Conservation (phyloP, 2,329 filamentous ascomycete genomes). For the Chaetothyriales sp. region DNA sequence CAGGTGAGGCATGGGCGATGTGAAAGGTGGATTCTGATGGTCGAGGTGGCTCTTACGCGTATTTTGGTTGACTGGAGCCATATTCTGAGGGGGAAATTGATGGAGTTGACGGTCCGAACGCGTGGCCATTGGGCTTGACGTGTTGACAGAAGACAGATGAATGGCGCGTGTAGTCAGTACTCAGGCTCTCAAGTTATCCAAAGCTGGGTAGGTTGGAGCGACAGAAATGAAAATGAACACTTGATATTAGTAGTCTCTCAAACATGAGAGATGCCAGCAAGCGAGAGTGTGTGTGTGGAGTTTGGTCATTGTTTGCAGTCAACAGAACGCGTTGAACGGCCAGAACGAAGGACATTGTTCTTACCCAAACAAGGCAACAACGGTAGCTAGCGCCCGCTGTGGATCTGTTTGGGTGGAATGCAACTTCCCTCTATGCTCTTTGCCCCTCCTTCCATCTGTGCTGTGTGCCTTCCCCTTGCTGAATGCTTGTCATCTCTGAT, state of each 20-base stretch:
- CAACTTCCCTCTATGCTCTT: too few species aligned
- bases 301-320: not conserved
- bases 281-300: too few species aligned
- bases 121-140: not conserved
- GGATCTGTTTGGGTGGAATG: too few species aligned
- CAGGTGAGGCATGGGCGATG: not conserved
- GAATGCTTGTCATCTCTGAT: constrained; percentile 9
- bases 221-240: not conserved
- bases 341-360: not conserved
- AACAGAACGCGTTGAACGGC: not conserved
- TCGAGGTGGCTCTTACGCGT: not conserved
- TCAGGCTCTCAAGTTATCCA: too few species aligned
- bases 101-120: not conserved
- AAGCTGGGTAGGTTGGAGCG: too few species aligned
- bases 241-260: not conserved
- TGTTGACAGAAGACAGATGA: not conserved
- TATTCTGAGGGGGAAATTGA: not conserved
- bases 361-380: too few species aligned
- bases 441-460: too few species aligned
- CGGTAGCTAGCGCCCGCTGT: too few species aligned
- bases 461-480: too few species aligned
- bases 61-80: not conserved
- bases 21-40: not conserved
- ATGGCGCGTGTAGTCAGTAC: too few species aligned
- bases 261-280: not conserved